Evolutionary conservation across 1,284 basidiomycete genomes (phyloP), one percentile per base, ranked within the genome.

Genomic region (Melampsora americana): DNA sequence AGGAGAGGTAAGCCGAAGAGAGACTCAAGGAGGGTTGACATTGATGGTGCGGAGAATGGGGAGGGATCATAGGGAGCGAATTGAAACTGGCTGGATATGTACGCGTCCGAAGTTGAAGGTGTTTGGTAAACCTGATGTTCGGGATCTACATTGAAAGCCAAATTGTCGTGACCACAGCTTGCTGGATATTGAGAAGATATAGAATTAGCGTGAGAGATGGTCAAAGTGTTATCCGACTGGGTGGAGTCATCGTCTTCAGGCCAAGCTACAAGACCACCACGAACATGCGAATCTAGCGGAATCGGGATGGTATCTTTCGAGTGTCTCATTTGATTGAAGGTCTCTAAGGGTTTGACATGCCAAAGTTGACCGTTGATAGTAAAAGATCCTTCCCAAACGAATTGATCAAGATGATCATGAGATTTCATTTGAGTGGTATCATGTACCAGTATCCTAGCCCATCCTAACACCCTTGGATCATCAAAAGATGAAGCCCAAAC

Each of bases 361-460:
- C 91, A 88, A n/a, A 87, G 85, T 75, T 88, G 85, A 23, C 91
- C 91, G 64, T 87, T 83, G 20, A 87, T 86, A 11, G 87, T 86
- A 84, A 93, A 93, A 9, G 89, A 88, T 72, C 92, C 92, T 81
- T 93, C 90, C 81, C 89, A 92, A 2, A 87, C 82, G 18, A 81
- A 42, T 3, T 60, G 44, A 28, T 65, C 69, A 16, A 79, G 77
- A 5, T 75, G 69, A 23, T 67, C 59, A 56, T 78, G 66, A 42
- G 78, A 77, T 23, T 50, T 50, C 26, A 65, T 64, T 5, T 44
- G 30, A 48, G 59, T 44, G 32, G 69, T n/a, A 30, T 50, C 32
- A 53, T 72, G 69, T 20, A 72, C 39, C 16, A 65, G 26, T 9
- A 72, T 32, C 18, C 69, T 42, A n/a, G 61, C 60, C 69, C 60